Evolutionary conservation across 768 basidiomycete species (phyloP).

Genomic region (Panellus pusillus): DNA sequence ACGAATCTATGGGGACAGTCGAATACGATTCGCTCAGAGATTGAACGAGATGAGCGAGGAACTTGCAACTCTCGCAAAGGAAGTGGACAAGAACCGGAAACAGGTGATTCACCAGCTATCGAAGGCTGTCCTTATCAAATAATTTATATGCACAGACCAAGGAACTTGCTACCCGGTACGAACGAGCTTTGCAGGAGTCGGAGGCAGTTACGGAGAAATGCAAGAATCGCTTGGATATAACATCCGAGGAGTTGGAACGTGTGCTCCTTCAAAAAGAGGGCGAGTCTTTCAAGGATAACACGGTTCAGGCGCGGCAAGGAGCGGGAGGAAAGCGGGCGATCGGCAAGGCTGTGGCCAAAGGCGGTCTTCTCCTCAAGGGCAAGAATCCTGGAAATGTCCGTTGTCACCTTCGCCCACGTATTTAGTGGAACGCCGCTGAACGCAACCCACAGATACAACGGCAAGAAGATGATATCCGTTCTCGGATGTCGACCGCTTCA

Average conservation of each 20-base stretch:
- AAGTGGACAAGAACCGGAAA: conserved; percentile 94
- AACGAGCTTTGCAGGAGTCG: conserved; percentile 84
- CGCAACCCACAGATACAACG: conserved; percentile 64
- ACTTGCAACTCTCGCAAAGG: conserved; percentile 75
- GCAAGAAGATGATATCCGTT: conserved; percentile 93
- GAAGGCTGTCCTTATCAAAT: conserved; percentile 7
- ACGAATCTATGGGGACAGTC: conserved; percentile 88
- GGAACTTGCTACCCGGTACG: conserved; percentile 86
- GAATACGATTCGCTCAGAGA: conserved; percentile 80
- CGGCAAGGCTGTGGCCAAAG: conserved; percentile 90
- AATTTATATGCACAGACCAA: conserved; percentile 61
- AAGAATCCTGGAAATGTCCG: conserved; percentile 87
- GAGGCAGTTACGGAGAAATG: conserved; percentile 86
- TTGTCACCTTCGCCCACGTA: conserved; percentile 9
- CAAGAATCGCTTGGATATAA: conserved; percentile 80
- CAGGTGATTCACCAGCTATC: conserved; percentile 46
- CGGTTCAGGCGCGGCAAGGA: conserved; percentile 60
- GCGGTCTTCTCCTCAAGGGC: conserved; percentile 85
- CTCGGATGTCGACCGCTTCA: conserved; percentile 79
- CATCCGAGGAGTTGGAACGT: conserved; percentile 93
- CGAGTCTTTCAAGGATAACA: conserved; percentile 83
- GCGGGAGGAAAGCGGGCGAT: conserved; percentile 77
- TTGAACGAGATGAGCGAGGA: conserved; percentile 99
- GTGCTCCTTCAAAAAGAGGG: conserved; percentile 94
- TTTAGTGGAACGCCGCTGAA: conserved; percentile 11